Percentiles rank a stretch among this genome's conserved stretches.
Conservation (phyloP, 352 stramenopile species). For the Phytophthora ohioensis region DNA sequence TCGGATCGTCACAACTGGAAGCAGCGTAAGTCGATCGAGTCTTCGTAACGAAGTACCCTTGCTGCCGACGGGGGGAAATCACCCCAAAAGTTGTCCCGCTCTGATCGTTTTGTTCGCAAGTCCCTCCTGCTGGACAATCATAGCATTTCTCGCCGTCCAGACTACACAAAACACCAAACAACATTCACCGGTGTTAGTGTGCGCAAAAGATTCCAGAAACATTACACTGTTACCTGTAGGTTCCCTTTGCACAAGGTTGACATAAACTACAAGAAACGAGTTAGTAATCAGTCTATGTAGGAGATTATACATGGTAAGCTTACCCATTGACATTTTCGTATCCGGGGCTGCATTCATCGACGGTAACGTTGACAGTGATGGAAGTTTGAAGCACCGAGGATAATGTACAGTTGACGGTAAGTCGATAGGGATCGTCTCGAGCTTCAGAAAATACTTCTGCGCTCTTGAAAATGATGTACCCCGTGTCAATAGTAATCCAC, state of each 20-base stretch:
- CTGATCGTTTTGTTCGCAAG: conserved; percentile 51
- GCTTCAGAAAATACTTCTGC: conserved; percentile 49
- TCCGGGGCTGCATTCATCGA: conserved; percentile 63
- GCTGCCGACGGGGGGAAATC: conserved; percentile 42
- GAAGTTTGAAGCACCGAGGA: conserved; percentile 18
- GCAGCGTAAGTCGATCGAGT: conserved; percentile 50
- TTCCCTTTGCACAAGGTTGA: conserved; percentile 65
- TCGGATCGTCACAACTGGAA: conserved; percentile 48
- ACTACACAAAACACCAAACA: conserved; percentile 34
- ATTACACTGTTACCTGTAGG: conserved; percentile 56
- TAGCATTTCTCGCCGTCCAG: conserved; percentile 73
- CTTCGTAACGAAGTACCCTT: conserved; percentile 61
- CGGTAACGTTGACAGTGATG: conserved; percentile 47
- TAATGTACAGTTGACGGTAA: conserved; percentile 59
- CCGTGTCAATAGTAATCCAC: conserved; percentile 34
- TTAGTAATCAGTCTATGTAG: conserved; percentile 1
- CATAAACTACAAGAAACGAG: conserved; percentile 45
- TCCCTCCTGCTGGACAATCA: conserved; percentile 60
- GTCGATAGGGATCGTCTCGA: conserved; percentile 41
- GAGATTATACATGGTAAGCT: background rate
- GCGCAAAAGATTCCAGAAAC: background rate
- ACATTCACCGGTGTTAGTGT: conserved; percentile 1
- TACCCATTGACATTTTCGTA: conserved; percentile 74
- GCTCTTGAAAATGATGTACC: conserved; percentile 63
- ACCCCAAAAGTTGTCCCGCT: conserved; percentile 49